These are phyloP conservation scores for Terfezia boudieri DNA, from an alignment of 495 filamentous ascomycete species.

Conservation along the genomic window DNA sequence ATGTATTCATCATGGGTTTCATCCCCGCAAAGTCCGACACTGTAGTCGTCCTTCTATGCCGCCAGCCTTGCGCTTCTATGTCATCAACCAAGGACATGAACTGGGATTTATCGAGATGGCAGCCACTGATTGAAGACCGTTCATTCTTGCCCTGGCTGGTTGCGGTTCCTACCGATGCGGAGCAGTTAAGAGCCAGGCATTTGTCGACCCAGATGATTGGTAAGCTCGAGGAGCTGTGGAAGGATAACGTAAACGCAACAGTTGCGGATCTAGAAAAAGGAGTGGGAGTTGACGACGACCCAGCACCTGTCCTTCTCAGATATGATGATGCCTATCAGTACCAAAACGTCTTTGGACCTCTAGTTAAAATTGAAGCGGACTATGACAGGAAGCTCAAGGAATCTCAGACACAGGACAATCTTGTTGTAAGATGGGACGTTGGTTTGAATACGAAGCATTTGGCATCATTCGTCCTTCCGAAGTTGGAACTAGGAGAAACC, in stretches of 20 bases:
- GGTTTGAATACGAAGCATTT: conserved; percentile 96
- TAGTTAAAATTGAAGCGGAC: conserved; percentile 99
- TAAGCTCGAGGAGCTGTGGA: conserved; percentile 97
- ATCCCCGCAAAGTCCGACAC: conserved; percentile 99
- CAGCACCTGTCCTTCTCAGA: conserved; percentile 72
- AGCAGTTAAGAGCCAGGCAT: conserved; percentile 86
- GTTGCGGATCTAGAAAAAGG: conserved; percentile 85
- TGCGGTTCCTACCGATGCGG: conserved; percentile 66
- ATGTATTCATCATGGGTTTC: conserved; percentile 97
- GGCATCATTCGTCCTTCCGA: conserved; percentile 86
- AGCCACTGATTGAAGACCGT: conserved; percentile 89
- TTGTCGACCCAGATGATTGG: conserved; percentile 89
- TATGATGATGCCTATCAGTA: conserved; percentile 98
- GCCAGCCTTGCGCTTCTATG: conserved; percentile 85
- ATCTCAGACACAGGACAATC: conserved; percentile 82
- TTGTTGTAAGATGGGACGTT: conserved; percentile 87
- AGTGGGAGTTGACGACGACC: conserved; percentile 82
- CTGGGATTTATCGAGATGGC: conserved; percentile 97
- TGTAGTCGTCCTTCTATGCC: conserved; percentile 88
- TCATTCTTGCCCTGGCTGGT: conserved; percentile 94
- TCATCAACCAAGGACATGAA: conserved; percentile 99
- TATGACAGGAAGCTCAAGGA: conserved; percentile 98
- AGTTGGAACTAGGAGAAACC: conserved; percentile 92
- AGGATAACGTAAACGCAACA: conserved; percentile 77
- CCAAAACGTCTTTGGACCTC: conserved; percentile 92